phyloP scores from a whole-genome alignment of 805 yeast species.

The Kodamaea nitidulidarum region DNA sequence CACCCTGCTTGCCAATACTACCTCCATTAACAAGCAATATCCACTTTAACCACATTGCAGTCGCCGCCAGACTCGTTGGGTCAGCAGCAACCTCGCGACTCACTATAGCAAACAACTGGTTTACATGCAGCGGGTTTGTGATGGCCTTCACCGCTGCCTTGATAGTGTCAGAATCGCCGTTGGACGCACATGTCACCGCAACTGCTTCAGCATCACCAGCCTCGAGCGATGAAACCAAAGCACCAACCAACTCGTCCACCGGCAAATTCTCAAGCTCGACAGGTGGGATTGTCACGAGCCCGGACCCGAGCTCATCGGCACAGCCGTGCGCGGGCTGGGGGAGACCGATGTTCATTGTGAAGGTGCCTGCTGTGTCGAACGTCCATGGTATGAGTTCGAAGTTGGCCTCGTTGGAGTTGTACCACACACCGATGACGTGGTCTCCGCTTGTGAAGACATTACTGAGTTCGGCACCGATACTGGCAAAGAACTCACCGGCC shows the following conservation, averaged over 20 bases:
- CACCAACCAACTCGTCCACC: conserved; percentile 18
- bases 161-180: conserved; percentile 28
- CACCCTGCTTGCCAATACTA: conserved; percentile 48
- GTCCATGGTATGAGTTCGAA: conserved; percentile 18
- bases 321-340: not conserved
- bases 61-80: conserved; percentile 23
- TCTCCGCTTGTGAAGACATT: conserved; percentile 29
- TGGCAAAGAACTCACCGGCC: not conserved
- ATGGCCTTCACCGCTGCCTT: conserved; percentile 29
- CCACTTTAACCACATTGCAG: conserved; percentile 77
- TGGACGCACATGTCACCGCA: conserved; percentile 24
- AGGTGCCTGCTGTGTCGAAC: conserved; percentile 10
- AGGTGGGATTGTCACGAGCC: conserved; percentile 15
- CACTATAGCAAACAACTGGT: conserved; percentile 25
- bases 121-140: conserved; percentile 26
- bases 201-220: conserved; percentile 13
- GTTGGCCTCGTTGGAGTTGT: conserved; percentile 27
- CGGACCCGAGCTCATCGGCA: not conserved
- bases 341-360: conserved; percentile 6
- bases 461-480: conserved; percentile 12
- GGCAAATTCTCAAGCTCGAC: conserved; percentile 20
- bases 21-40: conserved; percentile 67
- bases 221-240: conserved; percentile 15
- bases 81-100: conserved; percentile 25
- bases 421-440: conserved; percentile 40